Base-by-base conservation (phyloP, 1,284 basidiomycete species). In the Microbotryum lychnidis-dioicae region DNA sequence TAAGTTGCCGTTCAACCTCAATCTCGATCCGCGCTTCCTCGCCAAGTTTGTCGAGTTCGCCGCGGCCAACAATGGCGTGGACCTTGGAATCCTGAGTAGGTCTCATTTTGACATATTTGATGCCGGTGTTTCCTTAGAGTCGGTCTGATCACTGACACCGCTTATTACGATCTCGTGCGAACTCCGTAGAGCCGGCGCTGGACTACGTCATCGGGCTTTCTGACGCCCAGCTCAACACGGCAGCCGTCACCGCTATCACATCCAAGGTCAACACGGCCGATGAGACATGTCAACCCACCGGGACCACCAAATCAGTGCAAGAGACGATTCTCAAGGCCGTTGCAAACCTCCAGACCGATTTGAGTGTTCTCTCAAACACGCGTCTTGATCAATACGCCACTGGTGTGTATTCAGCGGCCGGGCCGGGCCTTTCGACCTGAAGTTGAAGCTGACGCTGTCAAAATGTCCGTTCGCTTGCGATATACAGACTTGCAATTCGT, bases 241-340 rank as follows among this genome's bases (percentile, higher is more conserved):
- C 37, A 42, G 37, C 37, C 16, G 37, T 42, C 37, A 66, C 70
- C 51, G 37, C 69, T 21, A 72, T 71, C 23, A 56, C 70, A 54
- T 64, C 73, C 31, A 59, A 54, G 6, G 60, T 64, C 58, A 72
- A 69, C 63, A 54, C 72, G 21, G 70, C 67, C 56, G 69, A 74
- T 25, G 56, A 66, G 48, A 67, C 65, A 6, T 64, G 57, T 84
- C 85, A 71, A 83, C 62, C 62, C 14, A 56, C 54, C 14, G 63
- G 64, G 2, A 62, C 64, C 18, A 65, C 61, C 10, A 51, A 85
- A 63, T 80, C 85, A 70, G 79, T 82, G 21, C 73, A 79, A 23
- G 79, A 77, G 20, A 84, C 85, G 31, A 84, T 89, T 61, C 76
- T 89, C 53, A 77, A 80, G 20, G 77, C 84, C 2, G 73, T 88